Evolutionary conservation across 129 eudicot genomes (phyloP).

Genomic region (Cynara cardunculus): DNA sequence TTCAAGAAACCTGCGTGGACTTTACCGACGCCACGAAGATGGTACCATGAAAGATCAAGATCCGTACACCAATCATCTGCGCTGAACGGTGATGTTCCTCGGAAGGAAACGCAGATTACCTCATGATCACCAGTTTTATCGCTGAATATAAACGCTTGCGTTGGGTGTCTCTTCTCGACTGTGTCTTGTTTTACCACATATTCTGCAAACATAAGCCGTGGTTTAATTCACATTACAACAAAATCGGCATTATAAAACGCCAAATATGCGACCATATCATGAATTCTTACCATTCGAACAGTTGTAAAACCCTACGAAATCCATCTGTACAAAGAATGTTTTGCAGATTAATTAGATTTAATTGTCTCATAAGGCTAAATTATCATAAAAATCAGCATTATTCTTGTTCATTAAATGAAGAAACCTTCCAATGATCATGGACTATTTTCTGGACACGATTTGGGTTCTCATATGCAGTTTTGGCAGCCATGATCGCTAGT

Average conservation of each 20-base stretch:
- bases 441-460: constrained; percentile 24
- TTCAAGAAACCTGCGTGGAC: constrained; percentile 50
- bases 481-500: constrained; percentile 35
- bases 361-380: background rate
- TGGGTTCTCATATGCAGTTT: constrained; percentile 31
- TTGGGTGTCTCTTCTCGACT: constrained; percentile 8
- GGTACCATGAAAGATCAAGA: constrained; percentile 58
- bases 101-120: constrained; percentile 44
- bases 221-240: background rate
- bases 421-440: constrained; percentile 27
- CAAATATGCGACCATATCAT: too few species aligned
- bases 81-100: constrained; percentile 59
- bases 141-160: constrained; percentile 51
- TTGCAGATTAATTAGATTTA: background rate
- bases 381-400: background rate
- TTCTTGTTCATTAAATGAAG: background rate
- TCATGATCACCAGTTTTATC: constrained; percentile 27
- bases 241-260: too few species aligned
- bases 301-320: constrained; percentile 16
- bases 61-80: constrained; percentile 54
- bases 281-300: constrained; percentile 22
- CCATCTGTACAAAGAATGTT: constrained; percentile 23
- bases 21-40: constrained; percentile 39
- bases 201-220: constrained; percentile 8
- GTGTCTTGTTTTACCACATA: background rate